These are phyloP conservation scores for Zymoseptoria crescenta DNA, from an alignment of 2,329 filamentous ascomycete species.

Conservation along the genomic window DNA sequence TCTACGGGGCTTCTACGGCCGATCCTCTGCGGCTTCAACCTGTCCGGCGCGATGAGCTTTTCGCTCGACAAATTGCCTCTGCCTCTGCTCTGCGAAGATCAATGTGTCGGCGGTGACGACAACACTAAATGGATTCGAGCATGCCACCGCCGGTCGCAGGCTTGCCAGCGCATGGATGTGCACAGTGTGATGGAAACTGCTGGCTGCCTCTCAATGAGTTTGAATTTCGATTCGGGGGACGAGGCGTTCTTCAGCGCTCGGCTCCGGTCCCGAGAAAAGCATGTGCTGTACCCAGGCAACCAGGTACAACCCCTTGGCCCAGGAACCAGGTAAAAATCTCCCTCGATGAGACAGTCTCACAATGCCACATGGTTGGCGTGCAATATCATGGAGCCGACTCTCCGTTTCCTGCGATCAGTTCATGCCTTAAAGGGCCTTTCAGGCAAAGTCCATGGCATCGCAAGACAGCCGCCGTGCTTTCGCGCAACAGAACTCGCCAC, in stretches of 20 bases:
- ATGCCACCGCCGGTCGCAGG: neutral
- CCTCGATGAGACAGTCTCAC: neutral
- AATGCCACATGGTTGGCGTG: neutral
- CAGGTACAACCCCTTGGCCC: neutral
- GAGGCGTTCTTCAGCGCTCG: neutral
- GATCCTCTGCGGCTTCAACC: too few relatives aligned
- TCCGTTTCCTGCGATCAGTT: too few relatives aligned
- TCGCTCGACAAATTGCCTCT: neutral
- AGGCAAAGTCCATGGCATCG: too few relatives aligned
- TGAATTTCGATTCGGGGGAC: neutral
- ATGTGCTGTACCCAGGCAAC: neutral
- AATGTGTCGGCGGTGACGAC: too few relatives aligned
- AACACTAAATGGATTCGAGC: too few relatives aligned
- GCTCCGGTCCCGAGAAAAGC: neutral
- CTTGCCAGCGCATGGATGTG: neutral
- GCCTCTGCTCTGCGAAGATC: neutral
- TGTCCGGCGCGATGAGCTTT: neutral
- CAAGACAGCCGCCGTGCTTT: neutral
- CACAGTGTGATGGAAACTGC: neutral
- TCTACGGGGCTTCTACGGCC: neutral
- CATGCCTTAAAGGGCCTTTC: too few relatives aligned
- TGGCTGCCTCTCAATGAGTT: neutral
- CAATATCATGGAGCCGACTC: too few relatives aligned
- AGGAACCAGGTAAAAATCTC: neutral
- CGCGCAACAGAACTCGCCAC: neutral